A percentile compares a stretch with the other conserved stretches of the same genome.
phyloP scores from a whole-genome alignment of 805 yeast genomes.

The Candida arabinofermentans region DNA sequence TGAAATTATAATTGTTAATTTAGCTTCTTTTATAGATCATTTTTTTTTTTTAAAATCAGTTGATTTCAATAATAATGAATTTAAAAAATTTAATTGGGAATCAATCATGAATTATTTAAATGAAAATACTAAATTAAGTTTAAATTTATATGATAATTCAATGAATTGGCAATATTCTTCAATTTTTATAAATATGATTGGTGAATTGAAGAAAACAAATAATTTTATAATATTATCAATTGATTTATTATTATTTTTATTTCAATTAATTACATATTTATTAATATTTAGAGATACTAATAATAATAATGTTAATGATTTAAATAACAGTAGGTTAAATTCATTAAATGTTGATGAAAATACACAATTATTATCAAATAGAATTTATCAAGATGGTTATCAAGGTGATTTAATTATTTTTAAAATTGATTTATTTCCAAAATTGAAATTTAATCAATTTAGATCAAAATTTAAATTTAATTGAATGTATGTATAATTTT shows the following conservation, averaged over 20 bases:
- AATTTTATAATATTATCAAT: conserved; percentile 11
- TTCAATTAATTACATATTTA: conserved; percentile 17
- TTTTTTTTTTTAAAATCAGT: conserved; percentile 2
- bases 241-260: conserved; percentile 17
- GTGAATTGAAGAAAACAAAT: conserved; percentile 17
- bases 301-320: not conserved
- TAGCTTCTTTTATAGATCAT: conserved; percentile 14
- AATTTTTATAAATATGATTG: conserved; percentile 25
- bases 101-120: conserved; percentile 9
- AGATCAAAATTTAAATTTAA: not conserved
- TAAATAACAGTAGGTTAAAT: not conserved
- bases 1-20: conserved; percentile 15
- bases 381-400: conserved; percentile 11
- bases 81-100: not conserved
- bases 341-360: not conserved
- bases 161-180: conserved; percentile 17
- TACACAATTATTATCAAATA: not conserved
- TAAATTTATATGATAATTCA: conserved; percentile 13
- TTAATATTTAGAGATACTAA: conserved; percentile 8
- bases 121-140: conserved; percentile 9
- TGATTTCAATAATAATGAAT: not conserved
- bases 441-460: conserved; percentile 2
- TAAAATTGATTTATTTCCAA: conserved; percentile 17
- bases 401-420: conserved; percentile 13
- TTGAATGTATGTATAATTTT: too few species aligned